phyloP scores from a whole-genome alignment of 2,329 filamentous ascomycete genomes.

The Trichoderma asperellum region DNA sequence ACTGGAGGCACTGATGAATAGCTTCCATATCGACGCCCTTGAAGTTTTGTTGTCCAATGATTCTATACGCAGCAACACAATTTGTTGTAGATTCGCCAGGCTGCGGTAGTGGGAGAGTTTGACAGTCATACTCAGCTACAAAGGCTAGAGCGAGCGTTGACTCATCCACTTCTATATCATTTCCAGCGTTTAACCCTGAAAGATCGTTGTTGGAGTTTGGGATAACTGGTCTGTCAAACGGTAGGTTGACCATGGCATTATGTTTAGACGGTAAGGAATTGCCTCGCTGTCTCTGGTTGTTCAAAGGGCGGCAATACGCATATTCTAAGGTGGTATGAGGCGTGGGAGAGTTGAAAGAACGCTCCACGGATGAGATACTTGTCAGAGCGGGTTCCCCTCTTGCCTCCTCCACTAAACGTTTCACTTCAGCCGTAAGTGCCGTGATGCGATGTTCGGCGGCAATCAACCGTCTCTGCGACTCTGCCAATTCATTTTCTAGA shows the following conservation, averaged over 20 bases:
- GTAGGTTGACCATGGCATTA: neutral
- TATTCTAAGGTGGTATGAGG: no score
- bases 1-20: slow-evolving; percentile 3
- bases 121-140: neutral
- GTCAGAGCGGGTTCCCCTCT: neutral
- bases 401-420: neutral
- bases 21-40: neutral
- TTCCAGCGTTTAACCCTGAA: neutral
- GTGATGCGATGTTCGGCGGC: neutral
- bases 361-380: neutral
- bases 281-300: neutral
- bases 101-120: neutral
- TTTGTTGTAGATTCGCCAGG: slow-evolving; percentile 5
- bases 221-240: no score
- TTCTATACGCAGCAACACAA: neutral
- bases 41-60: slow-evolving; percentile 1
- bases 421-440: slow-evolving; percentile 4
- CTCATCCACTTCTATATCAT: neutral
- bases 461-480: neutral
- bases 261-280: neutral
- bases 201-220: neutral
- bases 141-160: neutral
- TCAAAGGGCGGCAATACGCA: neutral
- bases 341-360: no score
- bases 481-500: slow-evolving; percentile 30